phyloP scores from a whole-genome alignment of 2,329 filamentous ascomycete species.

The Cercospora zeina region DNA sequence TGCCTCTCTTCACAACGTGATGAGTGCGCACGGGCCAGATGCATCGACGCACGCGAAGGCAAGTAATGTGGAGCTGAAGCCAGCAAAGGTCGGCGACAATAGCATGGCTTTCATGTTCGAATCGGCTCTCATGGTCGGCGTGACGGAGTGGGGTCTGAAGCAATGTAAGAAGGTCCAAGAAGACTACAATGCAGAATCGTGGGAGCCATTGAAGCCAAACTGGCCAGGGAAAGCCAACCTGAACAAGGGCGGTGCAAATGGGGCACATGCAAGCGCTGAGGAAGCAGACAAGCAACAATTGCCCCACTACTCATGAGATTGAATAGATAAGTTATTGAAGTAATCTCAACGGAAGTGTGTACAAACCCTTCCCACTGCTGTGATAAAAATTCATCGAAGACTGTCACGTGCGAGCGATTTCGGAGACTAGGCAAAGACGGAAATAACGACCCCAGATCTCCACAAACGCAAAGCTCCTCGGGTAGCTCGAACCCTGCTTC shows the following conservation, averaged over 20 bases:
- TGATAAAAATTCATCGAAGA: background rate
- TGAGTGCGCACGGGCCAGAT: conserved; percentile 57
- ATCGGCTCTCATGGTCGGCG: conserved; percentile 68
- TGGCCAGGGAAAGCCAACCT: conserved; percentile 35
- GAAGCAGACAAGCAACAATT: conserved; percentile 23
- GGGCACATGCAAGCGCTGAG: conserved; percentile 1
- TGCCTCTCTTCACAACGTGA: conserved; percentile 54
- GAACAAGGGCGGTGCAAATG: conserved; percentile 20
- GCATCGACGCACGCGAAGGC: conserved; percentile 59
- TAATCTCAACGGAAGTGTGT: background rate
- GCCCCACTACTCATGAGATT: conserved; percentile 25
- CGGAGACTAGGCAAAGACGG: background rate
- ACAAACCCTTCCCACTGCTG: background rate
- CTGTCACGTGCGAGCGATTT: conserved; percentile 1
- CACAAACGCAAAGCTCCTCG: conserved; percentile 1
- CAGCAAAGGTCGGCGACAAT: conserved; percentile 59
- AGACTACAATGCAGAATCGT: conserved; percentile 78
- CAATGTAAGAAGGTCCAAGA: conserved; percentile 70
- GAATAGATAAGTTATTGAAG: background rate
- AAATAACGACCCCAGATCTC: conserved; percentile 7
- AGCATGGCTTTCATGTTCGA: conserved; percentile 71
- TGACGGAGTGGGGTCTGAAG: conserved; percentile 71
- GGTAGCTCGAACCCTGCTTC: conserved; percentile 7
- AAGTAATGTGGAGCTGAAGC: conserved; percentile 56
- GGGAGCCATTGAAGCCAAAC: conserved; percentile 58